These are phyloP conservation scores for Yarrowia keelungensis DNA, from an alignment of 805 yeast genomes.

Conservation along the genomic window DNA sequence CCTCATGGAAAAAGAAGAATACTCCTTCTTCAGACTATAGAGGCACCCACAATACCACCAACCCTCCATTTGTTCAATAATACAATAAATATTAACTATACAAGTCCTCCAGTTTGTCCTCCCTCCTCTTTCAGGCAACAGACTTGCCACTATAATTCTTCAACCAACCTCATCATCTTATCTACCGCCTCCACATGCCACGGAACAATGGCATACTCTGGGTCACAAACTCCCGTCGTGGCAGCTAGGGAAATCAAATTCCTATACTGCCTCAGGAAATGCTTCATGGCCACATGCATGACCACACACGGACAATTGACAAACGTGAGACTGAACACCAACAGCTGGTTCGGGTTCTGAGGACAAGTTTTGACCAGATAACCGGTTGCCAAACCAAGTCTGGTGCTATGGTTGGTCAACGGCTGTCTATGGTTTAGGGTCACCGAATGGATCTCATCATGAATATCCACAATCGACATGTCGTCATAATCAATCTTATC, in stretches of 20 bases:
- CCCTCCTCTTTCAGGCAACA: too few species aligned
- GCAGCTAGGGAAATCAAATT: slow-evolving; percentile 50
- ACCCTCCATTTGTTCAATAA: too few species aligned
- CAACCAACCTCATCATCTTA: slow-evolving; percentile 45
- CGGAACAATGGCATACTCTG: slow-evolving; percentile 48
- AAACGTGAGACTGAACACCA: slow-evolving; percentile 32
- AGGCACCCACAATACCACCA: too few species aligned
- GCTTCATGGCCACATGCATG: slow-evolving; percentile 47
- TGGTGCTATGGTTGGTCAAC: slow-evolving; percentile 34
- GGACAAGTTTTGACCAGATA: slow-evolving; percentile 43
- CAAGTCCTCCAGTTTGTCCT: neutral
- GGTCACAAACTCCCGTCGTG: slow-evolving; percentile 48
- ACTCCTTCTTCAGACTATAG: too few species aligned
- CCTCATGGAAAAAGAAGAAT: too few species aligned
- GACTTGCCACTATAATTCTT: neutral
- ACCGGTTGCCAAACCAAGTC: slow-evolving; percentile 42
- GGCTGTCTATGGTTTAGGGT: slow-evolving; percentile 43
- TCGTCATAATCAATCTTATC: slow-evolving; percentile 42
- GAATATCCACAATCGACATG: slow-evolving; percentile 46
- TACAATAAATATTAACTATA: too few species aligned
- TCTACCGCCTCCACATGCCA: slow-evolving; percentile 53
- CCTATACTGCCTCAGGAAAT: slow-evolving; percentile 51
- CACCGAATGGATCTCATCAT: slow-evolving; percentile 48
- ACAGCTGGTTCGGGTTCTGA: slow-evolving; percentile 27
- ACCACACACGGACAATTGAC: slow-evolving; percentile 45